These are phyloP conservation scores for Argentina anserina DNA, from an alignment of 306 rosid species.

Conservation along the genomic window DNA sequence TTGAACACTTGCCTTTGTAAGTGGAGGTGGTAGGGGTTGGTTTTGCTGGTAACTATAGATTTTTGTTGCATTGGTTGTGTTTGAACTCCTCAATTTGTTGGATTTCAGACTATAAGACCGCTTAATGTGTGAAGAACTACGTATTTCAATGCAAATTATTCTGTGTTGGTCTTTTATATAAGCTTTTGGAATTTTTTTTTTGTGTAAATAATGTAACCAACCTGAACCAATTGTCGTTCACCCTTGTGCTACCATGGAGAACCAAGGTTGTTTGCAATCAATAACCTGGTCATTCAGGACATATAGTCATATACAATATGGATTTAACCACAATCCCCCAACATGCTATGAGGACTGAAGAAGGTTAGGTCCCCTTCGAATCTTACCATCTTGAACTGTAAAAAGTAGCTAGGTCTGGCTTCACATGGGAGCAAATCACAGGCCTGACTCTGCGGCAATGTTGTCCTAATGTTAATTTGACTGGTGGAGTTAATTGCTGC, in stretches of 20 bases:
- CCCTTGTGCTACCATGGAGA: no score
- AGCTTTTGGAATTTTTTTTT: no score
- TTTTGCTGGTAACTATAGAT: no score
- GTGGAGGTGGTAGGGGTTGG: no score
- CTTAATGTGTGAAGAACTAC: not conserved
- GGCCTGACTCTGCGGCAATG: not conserved
- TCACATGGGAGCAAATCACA: not conserved
- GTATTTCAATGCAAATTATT: not conserved
- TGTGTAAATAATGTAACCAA: no score
- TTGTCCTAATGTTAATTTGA: not conserved
- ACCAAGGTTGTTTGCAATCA: not conserved
- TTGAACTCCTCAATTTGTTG: not conserved
- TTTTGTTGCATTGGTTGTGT: not conserved
- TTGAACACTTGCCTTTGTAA: not conserved
- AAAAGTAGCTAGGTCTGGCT: not conserved
- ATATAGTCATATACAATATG: no score
- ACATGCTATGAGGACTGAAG: not conserved
- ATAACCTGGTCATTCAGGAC: not conserved
- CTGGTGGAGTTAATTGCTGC: not conserved
- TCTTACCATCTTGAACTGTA: not conserved
- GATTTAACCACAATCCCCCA: not conserved
- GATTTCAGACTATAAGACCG: not conserved
- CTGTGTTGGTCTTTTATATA: slow-evolving; percentile 2
- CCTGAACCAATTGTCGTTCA: no score
- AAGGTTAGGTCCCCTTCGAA: not conserved